These are phyloP conservation scores for Cornus controversa DNA, from an alignment of 148 eudicot genomes.

Conservation along the genomic window DNA sequence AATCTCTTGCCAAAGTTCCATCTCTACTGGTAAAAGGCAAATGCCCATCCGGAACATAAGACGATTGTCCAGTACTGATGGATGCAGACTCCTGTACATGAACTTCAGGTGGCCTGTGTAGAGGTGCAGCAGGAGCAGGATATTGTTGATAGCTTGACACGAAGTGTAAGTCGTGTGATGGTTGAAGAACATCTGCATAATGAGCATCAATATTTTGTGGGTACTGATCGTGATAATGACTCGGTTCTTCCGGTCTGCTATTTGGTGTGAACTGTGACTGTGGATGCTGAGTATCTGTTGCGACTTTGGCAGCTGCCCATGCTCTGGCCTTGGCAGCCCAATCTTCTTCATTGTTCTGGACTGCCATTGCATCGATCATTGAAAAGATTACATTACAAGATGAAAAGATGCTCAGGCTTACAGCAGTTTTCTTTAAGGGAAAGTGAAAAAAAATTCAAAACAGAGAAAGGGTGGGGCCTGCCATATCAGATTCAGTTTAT, in stretches of 20 bases:
- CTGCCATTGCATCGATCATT: slow-evolving; percentile 28
- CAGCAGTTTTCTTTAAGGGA: background rate
- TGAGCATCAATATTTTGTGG: slow-evolving; percentile 47
- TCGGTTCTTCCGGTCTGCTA: slow-evolving; percentile 44
- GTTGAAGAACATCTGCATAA: slow-evolving; percentile 49
- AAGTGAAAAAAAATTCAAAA: background rate
- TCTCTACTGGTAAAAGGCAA: slow-evolving; percentile 49
- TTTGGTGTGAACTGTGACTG: slow-evolving; percentile 44
- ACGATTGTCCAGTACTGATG: slow-evolving; percentile 43
- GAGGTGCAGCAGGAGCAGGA: slow-evolving; percentile 44
- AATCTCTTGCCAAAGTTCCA: slow-evolving; percentile 47
- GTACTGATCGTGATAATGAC: slow-evolving; percentile 60
- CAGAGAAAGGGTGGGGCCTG: no score
- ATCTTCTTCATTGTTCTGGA: slow-evolving; percentile 78
- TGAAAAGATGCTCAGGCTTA: background rate
- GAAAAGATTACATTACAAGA: background rate
- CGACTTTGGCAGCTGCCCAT: slow-evolving; percentile 84
- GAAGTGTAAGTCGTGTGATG: slow-evolving; percentile 33
- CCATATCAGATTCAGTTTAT: no score
- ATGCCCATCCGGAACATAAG: slow-evolving; percentile 56
- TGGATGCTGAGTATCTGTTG: slow-evolving; percentile 58
- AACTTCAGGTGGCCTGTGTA: slow-evolving; percentile 32
- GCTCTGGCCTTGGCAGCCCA: slow-evolving; percentile 97
- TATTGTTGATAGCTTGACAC: slow-evolving; percentile 56
- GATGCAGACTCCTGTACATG: slow-evolving; percentile 56